phyloP scores from a whole-genome alignment of 768 basidiomycete species.

The Cystofilobasidium macerans region DNA sequence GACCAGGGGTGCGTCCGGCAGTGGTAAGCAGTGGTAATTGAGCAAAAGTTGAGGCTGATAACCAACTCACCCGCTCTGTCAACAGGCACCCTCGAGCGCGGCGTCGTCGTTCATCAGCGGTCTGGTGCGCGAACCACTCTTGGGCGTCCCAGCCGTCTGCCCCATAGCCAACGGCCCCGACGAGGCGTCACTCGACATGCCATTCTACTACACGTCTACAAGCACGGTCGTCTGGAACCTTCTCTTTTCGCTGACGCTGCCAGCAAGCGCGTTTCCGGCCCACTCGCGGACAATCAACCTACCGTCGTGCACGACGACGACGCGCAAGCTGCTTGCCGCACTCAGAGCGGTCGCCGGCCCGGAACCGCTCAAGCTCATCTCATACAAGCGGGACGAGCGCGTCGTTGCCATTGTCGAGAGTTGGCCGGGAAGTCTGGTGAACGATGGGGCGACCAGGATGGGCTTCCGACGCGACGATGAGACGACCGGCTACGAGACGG shows the following conservation, averaged over 20 bases:
- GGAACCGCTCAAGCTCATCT: slow-evolving; percentile 44
- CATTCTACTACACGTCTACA: slow-evolving; percentile 47
- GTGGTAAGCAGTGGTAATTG: no score
- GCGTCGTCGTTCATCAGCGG: slow-evolving; percentile 40
- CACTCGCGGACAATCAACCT: slow-evolving; percentile 50
- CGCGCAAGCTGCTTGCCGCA: slow-evolving; percentile 49
- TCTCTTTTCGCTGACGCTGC: slow-evolving; percentile 45
- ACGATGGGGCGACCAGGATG: slow-evolving; percentile 27
- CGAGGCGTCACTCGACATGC: slow-evolving; percentile 41
- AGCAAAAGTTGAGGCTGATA: no score
- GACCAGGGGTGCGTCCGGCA: slow-evolving; percentile 31
- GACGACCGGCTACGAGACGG: slow-evolving; percentile 34
- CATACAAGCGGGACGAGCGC: slow-evolving; percentile 43
- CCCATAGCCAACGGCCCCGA: slow-evolving; percentile 34
- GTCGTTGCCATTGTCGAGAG: slow-evolving; percentile 33
- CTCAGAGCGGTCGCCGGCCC: slow-evolving; percentile 47
- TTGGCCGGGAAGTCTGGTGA: slow-evolving; percentile 38
- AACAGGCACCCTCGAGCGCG: slow-evolving; percentile 33
- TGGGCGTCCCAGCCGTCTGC: slow-evolving; percentile 31
- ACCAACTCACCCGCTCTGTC: no score
- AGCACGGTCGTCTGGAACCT: slow-evolving; percentile 48
- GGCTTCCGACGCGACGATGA: slow-evolving; percentile 36
- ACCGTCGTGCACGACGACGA: slow-evolving; percentile 51
- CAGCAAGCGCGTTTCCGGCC: slow-evolving; percentile 40
- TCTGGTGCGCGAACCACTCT: slow-evolving; percentile 38